These are phyloP conservation scores for Avena eriantha DNA, from an alignment of 176 grass and related monocot genomes.

Conservation along the genomic window DNA sequence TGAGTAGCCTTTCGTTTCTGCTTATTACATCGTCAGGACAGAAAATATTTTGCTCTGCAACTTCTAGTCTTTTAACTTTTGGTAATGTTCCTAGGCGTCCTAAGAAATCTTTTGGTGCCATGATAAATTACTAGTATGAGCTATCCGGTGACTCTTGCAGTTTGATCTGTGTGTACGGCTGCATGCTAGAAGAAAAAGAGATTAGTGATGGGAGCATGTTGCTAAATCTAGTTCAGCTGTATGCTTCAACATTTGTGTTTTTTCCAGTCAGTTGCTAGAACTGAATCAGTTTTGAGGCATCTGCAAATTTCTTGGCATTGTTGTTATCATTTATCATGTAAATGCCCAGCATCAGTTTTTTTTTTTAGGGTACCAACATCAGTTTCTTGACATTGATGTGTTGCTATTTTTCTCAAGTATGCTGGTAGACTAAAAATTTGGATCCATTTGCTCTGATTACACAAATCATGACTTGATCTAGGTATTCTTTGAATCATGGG, in stretches of 20 bases:
- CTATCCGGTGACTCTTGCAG: background rate
- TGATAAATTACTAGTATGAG: background rate
- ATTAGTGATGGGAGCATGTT: constrained; percentile 3
- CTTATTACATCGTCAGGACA: constrained; percentile 36
- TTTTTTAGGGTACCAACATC: too few relatives aligned
- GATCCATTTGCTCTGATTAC: background rate
- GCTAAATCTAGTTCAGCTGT: background rate
- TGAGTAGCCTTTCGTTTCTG: constrained; percentile 23
- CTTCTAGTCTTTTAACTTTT: background rate
- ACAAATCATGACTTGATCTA: background rate
- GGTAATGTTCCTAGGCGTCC: constrained; percentile 24
- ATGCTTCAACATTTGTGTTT: background rate
- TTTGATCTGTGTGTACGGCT: constrained; percentile 19
- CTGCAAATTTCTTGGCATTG: background rate
- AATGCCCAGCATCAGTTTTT: too few relatives aligned
- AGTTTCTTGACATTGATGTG: background rate
- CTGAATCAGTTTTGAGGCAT: background rate
- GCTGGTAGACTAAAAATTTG: background rate
- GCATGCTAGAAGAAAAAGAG: constrained; percentile 8
- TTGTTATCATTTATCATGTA: background rate
- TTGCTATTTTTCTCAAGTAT: background rate
- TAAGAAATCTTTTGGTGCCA: background rate
- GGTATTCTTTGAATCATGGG: background rate
- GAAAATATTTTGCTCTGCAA: constrained; percentile 18
- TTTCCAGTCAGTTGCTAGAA: background rate